Evolutionary conservation across 768 basidiomycete species (phyloP), one percentile per base, ranked within the genome.

Genomic region (Tricholoma sp.): DNA sequence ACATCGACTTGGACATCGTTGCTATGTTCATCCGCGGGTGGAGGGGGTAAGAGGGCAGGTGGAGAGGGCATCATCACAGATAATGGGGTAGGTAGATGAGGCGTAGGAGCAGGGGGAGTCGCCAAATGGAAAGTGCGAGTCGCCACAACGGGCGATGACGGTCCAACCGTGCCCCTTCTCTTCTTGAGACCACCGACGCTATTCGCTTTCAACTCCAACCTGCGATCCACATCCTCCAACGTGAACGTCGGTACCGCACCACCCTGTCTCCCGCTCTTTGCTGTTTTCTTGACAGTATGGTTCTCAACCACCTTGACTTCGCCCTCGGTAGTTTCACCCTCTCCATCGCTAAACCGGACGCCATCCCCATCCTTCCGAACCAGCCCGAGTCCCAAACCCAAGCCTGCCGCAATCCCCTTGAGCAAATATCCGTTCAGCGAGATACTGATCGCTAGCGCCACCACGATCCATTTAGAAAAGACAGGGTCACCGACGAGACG

Each of bases 381-480:
- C 35, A 55, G 61, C 53, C 64, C 60, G 5, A 66, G 45, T 41
- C 67, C 66, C n/a, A 68, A 68, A 2, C 71, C 74, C 0, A 76
- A 63, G 29, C 83, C 86, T 10, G 83, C 83, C 0, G 85, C 87
- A 43, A 91, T 88, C 4, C 89, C 89, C 71, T 93, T 95, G 57
- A 99, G 81, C 14, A 98, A 79, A 67, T 92, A 98, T 3, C 94
- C 95, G 61, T 99, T 99, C 57, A 99, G 77, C 56, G 86, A 82
- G 57, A 98, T 88, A 58, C 88, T 90, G 58, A 96, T 80, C 2
- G 85, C 89, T 21, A 99, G 83, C 14, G 90, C 79, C 56, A 91
- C 79, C 50, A 98, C 91, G 67, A 98, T 94, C 89, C 92, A 95
- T 75, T 98, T 98, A 65, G 84, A 87, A 59, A 98, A 74, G 52